Evolutionary conservation across 352 stramenopile genomes (phyloP), one percentile per base, ranked within the genome.

Genomic region (Blastocystis sp.): DNA sequence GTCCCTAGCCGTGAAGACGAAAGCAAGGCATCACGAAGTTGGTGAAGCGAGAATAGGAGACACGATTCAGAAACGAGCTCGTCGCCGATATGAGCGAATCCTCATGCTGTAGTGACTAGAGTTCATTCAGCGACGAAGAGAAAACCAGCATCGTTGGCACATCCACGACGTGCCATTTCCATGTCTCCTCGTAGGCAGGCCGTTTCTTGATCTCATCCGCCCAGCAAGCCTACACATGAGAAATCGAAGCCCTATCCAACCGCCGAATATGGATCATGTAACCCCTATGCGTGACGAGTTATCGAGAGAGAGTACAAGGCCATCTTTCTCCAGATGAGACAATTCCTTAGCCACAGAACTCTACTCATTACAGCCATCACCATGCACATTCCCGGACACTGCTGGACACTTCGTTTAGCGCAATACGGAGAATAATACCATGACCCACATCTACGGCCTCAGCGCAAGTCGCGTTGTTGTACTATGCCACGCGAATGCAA

Each of bases 401-500:
- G 24, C 31, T 16, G 12, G 33, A 19, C 41, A 85, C 19, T 13
- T 29, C 24, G 26, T 85, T 31, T 6, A 85, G 74, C 21, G 74
- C 74, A 85, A 85, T 85, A n/a, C 70, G 51, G 33, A 85, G 61
- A 41, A 85, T 85, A 6, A 85, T 16, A 19, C 50, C 74, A n/a
- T 85, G 74, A 59, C 55, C 13, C 26, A 85, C 39, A 85, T 85
- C 74, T 85, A 69, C 13, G 24, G n/a, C n/a, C n/a, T n/a, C 19
- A 31, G 70, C 21, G 70, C 51, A 10, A 51, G 6, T 9, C 41
- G 16, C 26, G n/a, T n/a, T n/a, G n/a, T n/a, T n/a, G 16, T 10
- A 85, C 74, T 70, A 31, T 85, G 74, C 74, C 74, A 85, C 9
- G 51, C n/a, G n/a, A n/a, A n/a, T n/a, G n/a, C n/a, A n/a, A n/a